Base-by-base conservation (phyloP, 225 moss, liverwort and hornwort species). In the Asterella californica region DNA sequence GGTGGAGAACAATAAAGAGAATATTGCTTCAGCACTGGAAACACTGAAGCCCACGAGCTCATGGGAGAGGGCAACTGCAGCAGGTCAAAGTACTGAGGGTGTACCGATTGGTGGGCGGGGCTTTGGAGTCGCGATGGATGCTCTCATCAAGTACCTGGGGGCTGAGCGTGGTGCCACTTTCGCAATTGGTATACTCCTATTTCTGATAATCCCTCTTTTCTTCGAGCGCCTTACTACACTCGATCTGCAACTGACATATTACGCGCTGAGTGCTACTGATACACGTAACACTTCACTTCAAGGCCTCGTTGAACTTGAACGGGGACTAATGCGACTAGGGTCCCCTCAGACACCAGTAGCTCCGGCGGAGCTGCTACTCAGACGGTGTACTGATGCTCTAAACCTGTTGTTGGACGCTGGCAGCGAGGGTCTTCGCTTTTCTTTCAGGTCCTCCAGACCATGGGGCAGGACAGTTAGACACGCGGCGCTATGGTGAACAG, bases 391-490 rank as follows among this genome's bases (percentile, higher is more conserved):
- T 78, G 46, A 62, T 50, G 27, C 11, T 66, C 14, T 2, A 34
- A 19, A 50, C 50, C 18, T 73, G 34, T 65, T 34, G 32, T 42
- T 48, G 72, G 49, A 49, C 11, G 57, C 24, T 81, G 81, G 90
- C 91, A 99, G 99, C 95, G 71, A 92, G 99, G 80, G 93, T 99
- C 42, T 99, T 99, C 80, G 83, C 95, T 75, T 99, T 99, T 76
- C 90, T 99, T 71, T 99, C 99, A 47, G 99, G 99, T 83, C 95
- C 99, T 22, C 99, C 99, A 86, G 99, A 99, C 87, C 95, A 95
- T 77, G 99, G 99, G 79, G 88, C 93, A 81, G 99, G 99, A 76
- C 95, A 93, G 77, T 81, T 99, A 85, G 99, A 99, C 89, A 99
- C 99, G 48, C 93, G 87, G 71, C 99, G 99, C 79, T 99, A 99